Percentiles rank a stretch among this genome's conserved stretches.
Evolutionary conservation across 2,329 filamentous ascomycete species (phyloP).

Genomic region (Fusarium drepaniforme): DNA sequence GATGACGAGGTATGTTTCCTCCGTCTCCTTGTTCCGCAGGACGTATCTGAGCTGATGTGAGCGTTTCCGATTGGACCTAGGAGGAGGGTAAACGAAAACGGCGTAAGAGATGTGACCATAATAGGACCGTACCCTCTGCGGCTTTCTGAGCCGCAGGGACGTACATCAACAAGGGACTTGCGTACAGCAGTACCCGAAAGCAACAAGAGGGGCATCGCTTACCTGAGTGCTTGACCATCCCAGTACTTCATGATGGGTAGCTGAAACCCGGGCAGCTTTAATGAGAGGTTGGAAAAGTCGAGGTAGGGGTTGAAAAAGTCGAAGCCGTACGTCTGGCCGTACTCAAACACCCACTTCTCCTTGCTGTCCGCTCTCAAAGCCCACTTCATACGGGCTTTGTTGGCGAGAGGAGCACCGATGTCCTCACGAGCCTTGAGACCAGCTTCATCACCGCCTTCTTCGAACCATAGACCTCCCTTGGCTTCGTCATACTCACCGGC

Average conservation of each 20-base stretch:
- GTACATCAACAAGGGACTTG: conserved; percentile 15
- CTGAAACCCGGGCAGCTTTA: conserved; percentile 79
- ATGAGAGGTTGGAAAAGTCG: conserved; percentile 81
- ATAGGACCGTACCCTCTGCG: conserved; percentile 29
- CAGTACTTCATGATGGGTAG: conserved; percentile 82
- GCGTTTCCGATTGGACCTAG: conserved; percentile 63
- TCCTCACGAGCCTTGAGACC: conserved; percentile 60
- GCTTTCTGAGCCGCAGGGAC: neutral
- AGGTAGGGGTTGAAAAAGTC: conserved; percentile 94
- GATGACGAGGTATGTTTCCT: conserved; percentile 83
- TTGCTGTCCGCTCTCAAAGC: conserved; percentile 63
- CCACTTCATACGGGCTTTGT: conserved; percentile 70
- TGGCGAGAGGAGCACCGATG: conserved; percentile 64
- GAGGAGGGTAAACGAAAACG: conserved; percentile 36
- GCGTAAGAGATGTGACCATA: conserved; percentile 32
- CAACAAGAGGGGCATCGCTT: conserved; percentile 49
- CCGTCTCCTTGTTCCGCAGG: conserved; percentile 82
- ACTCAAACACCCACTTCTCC: conserved; percentile 66
- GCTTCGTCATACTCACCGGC: conserved; percentile 59
- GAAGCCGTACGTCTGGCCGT: conserved; percentile 63
- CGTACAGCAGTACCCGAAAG: conserved; percentile 1
- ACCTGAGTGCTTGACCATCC: conserved; percentile 84
- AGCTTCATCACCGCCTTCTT: conserved; percentile 74
- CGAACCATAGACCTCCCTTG: conserved; percentile 68
- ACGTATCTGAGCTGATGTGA: conserved; percentile 92